Percentiles rank a stretch among this genome's conserved stretches.
Conservation (phyloP, 2,329 filamentous ascomycete species). For the Uncinocarpus reesii region DNA sequence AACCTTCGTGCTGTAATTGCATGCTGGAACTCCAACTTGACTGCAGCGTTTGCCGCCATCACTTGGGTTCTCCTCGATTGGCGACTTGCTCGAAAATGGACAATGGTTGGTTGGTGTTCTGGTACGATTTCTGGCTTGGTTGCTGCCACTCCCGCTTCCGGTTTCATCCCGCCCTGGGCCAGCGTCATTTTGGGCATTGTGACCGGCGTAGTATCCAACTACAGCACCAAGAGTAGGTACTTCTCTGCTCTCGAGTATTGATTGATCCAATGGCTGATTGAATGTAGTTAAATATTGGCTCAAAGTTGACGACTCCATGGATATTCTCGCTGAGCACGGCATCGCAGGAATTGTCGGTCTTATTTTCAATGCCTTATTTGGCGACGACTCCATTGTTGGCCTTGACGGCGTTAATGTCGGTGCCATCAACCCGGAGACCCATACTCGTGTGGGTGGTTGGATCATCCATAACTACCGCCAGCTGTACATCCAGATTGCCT, state of each 20-base stretch:
- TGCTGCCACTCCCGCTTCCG: constrained; percentile 73
- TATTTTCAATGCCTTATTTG: constrained; percentile 66
- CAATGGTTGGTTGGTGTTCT: constrained; percentile 84
- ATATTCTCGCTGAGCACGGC: constrained; percentile 84
- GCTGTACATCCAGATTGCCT: constrained; percentile 61
- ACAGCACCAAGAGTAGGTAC: constrained; percentile 71
- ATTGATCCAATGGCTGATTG: constrained; percentile 12
- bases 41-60: constrained; percentile 81
- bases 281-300: constrained; percentile 58
- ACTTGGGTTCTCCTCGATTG: constrained; percentile 95
- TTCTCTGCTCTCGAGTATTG: background rate
- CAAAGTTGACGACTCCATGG: constrained; percentile 75
- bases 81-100: constrained; percentile 90
- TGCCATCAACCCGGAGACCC: constrained; percentile 33
- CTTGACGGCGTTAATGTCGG: constrained; percentile 56
- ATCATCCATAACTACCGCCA: constrained; percentile 61
- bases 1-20: constrained; percentile 92
- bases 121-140: constrained; percentile 80
- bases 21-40: constrained; percentile 95
- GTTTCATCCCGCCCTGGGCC: constrained; percentile 62
- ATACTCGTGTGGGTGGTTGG: constrained; percentile 51
- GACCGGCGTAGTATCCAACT: constrained; percentile 64
- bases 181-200: constrained; percentile 51
- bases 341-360: constrained; percentile 75
- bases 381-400: constrained; percentile 60